These are phyloP conservation scores for Aspergillus clavatus DNA, from an alignment of 2,329 filamentous ascomycete species.

Conservation along the genomic window DNA sequence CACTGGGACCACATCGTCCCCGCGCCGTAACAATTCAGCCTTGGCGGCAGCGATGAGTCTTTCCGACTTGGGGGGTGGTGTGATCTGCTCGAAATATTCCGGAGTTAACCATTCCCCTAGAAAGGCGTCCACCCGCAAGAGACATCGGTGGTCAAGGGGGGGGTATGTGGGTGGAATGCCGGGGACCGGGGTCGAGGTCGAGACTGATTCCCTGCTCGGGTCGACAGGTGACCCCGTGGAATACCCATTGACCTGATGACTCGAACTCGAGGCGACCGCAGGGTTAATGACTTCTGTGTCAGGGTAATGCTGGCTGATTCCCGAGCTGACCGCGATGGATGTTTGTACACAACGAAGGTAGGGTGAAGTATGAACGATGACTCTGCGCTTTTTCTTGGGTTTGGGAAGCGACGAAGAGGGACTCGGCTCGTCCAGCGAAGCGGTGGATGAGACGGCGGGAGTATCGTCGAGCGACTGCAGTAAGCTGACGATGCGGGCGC, in stretches of 20 bases:
- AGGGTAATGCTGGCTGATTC: slow-evolving; percentile 54
- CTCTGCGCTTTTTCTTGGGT: slow-evolving; percentile 58
- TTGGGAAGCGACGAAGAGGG: slow-evolving; percentile 4
- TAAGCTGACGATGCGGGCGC: slow-evolving; percentile 75
- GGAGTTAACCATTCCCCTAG: slow-evolving; percentile 93
- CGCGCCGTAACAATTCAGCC: slow-evolving; percentile 72
- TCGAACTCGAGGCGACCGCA: background rate
- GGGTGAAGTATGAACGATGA: slow-evolving; percentile 89
- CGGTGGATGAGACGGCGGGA: background rate
- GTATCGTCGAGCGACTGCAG: slow-evolving; percentile 46
- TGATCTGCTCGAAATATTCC: slow-evolving; percentile 89
- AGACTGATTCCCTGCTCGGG: slow-evolving; percentile 1
- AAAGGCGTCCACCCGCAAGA: slow-evolving; percentile 80
- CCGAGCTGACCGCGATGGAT: slow-evolving; percentile 79
- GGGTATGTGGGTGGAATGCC: slow-evolving; percentile 1
- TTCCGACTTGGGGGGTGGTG: slow-evolving; percentile 76
- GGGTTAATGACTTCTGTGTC: slow-evolving; percentile 15
- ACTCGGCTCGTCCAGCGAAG: slow-evolving; percentile 7
- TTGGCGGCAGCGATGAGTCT: slow-evolving; percentile 89
- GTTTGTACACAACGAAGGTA: slow-evolving; percentile 92
- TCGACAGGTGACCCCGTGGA: background rate
- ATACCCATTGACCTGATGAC: slow-evolving; percentile 2
- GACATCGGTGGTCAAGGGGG: slow-evolving; percentile 17
- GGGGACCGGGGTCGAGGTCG: background rate
- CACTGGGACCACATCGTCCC: slow-evolving; percentile 55